A percentile compares a stretch with the other conserved stretches of the same genome.
These are phyloP conservation scores for Orbilia blumenaviensis DNA, from an alignment of 2,329 filamentous ascomycete genomes.

Conservation along the genomic window DNA sequence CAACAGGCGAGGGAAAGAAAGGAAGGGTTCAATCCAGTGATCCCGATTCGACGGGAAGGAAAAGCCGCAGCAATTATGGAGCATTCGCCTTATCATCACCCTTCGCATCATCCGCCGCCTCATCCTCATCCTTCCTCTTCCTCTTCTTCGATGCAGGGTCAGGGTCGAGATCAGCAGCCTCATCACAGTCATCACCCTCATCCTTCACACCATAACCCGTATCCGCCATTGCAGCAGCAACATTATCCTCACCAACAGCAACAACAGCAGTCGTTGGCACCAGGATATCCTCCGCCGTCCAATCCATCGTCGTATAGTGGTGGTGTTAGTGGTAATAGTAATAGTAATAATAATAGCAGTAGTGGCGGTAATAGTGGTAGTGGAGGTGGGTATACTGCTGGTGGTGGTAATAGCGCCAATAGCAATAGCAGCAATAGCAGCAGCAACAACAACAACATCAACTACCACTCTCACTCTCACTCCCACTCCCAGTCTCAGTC, in stretches of 20 bases:
- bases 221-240: neutral
- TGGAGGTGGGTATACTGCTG: neutral
- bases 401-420: neutral
- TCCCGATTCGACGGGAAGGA: neutral
- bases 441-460: constrained; percentile 26
- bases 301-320: constrained; percentile 16
- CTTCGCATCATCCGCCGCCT: neutral
- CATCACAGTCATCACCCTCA: constrained; percentile 4
- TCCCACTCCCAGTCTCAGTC: constrained; percentile 4
- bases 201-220: neutral
- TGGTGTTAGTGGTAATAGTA: neutral
- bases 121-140: neutral
- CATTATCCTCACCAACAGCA: constrained; percentile 5
- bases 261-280: constrained; percentile 23
- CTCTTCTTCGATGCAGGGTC: no score
- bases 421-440: neutral
- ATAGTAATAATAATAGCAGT: neutral
- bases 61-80: constrained; percentile 1
- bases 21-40: neutral
- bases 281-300: constrained; percentile 37
- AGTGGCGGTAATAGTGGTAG: no score
- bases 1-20: neutral
- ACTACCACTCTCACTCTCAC: constrained; percentile 5
- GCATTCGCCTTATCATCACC: constrained; percentile 36
- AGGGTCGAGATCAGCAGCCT: no score